Evolutionary conservation across 805 yeast species (phyloP), one percentile per base, ranked within the genome.

Genomic region (Candida verbasci): DNA sequence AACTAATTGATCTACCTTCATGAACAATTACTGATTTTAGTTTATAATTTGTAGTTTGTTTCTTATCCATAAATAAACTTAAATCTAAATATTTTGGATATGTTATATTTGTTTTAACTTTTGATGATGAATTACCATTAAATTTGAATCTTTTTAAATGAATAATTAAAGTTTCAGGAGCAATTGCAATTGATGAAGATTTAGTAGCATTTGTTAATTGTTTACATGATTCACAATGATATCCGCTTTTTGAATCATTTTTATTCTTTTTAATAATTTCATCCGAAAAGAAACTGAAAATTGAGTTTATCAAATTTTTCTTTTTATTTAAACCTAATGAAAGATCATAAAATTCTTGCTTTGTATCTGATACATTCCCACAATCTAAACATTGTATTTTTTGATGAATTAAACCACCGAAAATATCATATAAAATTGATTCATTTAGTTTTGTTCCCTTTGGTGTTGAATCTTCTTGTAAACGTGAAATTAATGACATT

Each of bases 401-500:
- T 64, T 93, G 98, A 48, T 81, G 76, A 38, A 91, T 63, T 29
- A 86, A 60, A 2, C 98, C 98, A 23, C 97, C 98, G 63, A 93
- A 93, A 16, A 93, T 86, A 53, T 91, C 96, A 59, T 91, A 88
- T 12, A 93, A 68, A 24, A 91, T 80, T 38, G 94, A 82, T 45
- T 81, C 72, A 46, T 83, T 84, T 51, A 89, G 66, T 54, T 89
- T 89, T 31, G 67, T 72, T n/a, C 96, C 96, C 53, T 76, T 82
- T 24, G 97, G 97, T 1, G 93, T 87, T 9, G 86, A 74, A 55
- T 89, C 97, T 54, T 89, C 97, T 60, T 89, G 97, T 35, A 89
- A 62, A 35, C 96, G 65, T 6, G 91, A 78, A 72, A 89, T 73
- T 42, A 89, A 66, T 9, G 95, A 86, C 97, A 89, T 89, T 57